Conservation (phyloP, 2,329 filamentous ascomycete species). For the Aspergillus sp. region DNA sequence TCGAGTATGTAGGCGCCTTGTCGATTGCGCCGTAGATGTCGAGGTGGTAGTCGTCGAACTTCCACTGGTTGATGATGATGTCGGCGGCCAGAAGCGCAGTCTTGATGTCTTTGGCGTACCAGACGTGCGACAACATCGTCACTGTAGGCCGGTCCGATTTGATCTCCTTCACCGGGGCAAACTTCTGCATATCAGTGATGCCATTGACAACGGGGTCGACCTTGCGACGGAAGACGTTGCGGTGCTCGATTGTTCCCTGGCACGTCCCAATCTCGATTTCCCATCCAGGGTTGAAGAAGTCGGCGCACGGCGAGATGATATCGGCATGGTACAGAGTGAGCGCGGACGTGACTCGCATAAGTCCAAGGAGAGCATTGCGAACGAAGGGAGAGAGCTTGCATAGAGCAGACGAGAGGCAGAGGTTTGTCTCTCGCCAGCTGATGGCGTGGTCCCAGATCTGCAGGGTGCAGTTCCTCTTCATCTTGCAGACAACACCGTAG, state of each 20-base stretch:
- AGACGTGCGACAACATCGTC: conserved; percentile 62
- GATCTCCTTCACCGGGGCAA: conserved; percentile 60
- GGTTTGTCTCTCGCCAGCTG: conserved; percentile 58
- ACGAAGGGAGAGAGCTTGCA: conserved; percentile 52
- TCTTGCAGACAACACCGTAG: conserved; percentile 62
- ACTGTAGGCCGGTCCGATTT: conserved; percentile 60
- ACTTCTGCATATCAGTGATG: conserved; percentile 64
- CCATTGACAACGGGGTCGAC: conserved; percentile 67
- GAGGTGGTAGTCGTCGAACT: conserved; percentile 64
- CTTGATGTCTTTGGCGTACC: conserved; percentile 62
- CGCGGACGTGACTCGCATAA: conserved; percentile 51
- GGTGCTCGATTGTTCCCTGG: conserved; percentile 56
- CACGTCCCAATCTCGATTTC: conserved; percentile 62
- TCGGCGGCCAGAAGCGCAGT: conserved; percentile 63
- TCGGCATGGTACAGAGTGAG: conserved; percentile 57
- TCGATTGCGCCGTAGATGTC: conserved; percentile 65
- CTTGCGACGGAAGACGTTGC: conserved; percentile 58
- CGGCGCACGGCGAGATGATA: conserved; percentile 57
- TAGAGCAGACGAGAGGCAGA: conserved; percentile 51
- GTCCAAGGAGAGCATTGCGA: conserved; percentile 48
- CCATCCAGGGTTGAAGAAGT: conserved; percentile 66
- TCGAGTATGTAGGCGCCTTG: conserved; percentile 61
- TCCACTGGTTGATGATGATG: conserved; percentile 65
- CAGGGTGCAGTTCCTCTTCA: conserved; percentile 59
- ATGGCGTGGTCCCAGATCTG: conserved; percentile 67